Conservation (phyloP, 441 rosid genomes). For the Croton setiger region DNA sequence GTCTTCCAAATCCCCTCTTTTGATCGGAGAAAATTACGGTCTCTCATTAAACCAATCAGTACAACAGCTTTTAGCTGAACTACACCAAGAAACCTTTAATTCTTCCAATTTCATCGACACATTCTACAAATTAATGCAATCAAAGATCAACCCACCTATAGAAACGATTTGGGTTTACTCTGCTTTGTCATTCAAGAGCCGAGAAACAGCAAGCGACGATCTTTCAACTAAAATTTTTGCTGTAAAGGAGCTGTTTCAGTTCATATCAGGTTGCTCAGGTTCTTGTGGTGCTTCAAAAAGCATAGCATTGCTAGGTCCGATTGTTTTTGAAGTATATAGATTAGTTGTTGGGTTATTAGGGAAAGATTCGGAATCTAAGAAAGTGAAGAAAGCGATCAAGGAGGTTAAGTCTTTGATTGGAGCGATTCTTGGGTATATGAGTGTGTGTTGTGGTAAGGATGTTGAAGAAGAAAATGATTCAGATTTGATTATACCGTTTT, state of each 20-base stretch:
- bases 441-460: slow-evolving; percentile 33
- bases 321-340: slow-evolving; percentile 32
- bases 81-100: slow-evolving; percentile 27
- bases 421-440: slow-evolving; percentile 37
- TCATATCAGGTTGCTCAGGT: slow-evolving; percentile 40
- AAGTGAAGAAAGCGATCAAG: slow-evolving; percentile 30
- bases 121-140: slow-evolving; percentile 41
- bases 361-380: slow-evolving; percentile 28
- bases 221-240: slow-evolving; percentile 25
- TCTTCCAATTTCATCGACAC: slow-evolving; percentile 27
- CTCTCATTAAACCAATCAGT: slow-evolving; percentile 30
- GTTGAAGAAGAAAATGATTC: slow-evolving; percentile 23
- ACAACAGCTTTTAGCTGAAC: slow-evolving; percentile 34
- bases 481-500: slow-evolving; percentile 24
- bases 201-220: slow-evolving; percentile 22
- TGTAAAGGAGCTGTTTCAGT: slow-evolving; percentile 38
- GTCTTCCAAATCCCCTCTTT: slow-evolving; percentile 8
- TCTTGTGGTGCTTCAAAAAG: slow-evolving; percentile 35
- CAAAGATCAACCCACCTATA: slow-evolving; percentile 44
- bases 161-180: slow-evolving; percentile 50
- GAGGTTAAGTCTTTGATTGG: slow-evolving; percentile 38
- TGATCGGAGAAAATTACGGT: slow-evolving; percentile 28
- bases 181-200: slow-evolving; percentile 34
- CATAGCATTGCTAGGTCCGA: slow-evolving; percentile 48
- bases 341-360: slow-evolving; percentile 27